A percentile compares a stretch with the other conserved stretches of the same genome.
Conservation (phyloP, 176 grass and related monocot species). For the Luzula sylvatica region DNA sequence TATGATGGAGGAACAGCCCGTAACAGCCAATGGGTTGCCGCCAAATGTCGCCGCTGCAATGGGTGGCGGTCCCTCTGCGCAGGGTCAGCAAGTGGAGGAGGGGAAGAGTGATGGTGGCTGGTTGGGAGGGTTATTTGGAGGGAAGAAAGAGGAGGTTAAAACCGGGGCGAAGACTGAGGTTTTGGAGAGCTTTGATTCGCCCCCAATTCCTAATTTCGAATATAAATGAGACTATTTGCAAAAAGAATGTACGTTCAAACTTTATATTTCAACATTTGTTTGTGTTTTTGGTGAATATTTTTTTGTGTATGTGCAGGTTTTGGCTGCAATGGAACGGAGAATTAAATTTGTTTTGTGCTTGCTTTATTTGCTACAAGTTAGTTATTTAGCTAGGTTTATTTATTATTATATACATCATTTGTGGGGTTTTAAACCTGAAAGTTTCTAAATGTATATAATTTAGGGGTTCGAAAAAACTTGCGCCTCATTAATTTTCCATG, state of each 20-base stretch:
- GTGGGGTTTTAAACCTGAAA: not conserved
- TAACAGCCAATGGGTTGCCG: conserved; percentile 13
- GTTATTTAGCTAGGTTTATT: conserved; percentile 12
- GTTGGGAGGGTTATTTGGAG: conserved; percentile 47
- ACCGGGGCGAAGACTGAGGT: conserved; percentile 45
- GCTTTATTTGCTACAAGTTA: conserved; percentile 6
- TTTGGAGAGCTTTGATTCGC: conserved; percentile 76
- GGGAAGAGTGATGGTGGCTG: conserved; percentile 23
- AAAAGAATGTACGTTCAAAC: not conserved
- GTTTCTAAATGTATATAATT: conserved; percentile 2
- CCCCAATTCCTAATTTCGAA: conserved; percentile 73
- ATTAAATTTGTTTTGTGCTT: conserved; percentile 14
- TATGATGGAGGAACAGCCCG: conserved; percentile 39
- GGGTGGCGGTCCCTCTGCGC: not conserved
- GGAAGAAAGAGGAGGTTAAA: conserved; percentile 55
- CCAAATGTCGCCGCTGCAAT: not conserved
- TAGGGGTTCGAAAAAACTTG: not conserved
- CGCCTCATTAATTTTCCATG: conserved; percentile 12
- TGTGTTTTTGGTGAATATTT: not conserved
- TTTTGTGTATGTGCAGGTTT: not conserved
- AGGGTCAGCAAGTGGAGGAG: conserved; percentile 12
- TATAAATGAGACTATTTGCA: conserved; percentile 44
- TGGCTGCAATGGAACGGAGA: not conserved
- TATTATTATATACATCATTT: not conserved
- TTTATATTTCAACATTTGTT: not conserved